Percentiles rank a stretch among this genome's conserved stretches.
These are phyloP conservation scores for Fagopyrum homotropicum DNA, from an alignment of 148 eudicot genomes.

Conservation along the genomic window DNA sequence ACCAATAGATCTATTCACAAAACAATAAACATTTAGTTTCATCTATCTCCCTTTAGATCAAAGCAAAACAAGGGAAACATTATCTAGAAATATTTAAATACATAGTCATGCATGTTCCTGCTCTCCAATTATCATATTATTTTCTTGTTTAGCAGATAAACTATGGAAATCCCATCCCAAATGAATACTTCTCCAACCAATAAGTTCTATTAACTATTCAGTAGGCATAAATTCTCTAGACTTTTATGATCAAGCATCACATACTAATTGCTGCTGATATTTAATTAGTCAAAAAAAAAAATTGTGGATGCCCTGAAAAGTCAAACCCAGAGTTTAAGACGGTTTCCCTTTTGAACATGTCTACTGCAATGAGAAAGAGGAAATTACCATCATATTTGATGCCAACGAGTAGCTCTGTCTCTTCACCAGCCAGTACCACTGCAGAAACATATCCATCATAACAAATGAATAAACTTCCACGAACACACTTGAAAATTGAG, in stretches of 20 bases:
- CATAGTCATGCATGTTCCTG: background rate
- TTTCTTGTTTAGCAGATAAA: background rate
- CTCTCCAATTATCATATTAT: background rate
- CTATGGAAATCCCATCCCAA: background rate
- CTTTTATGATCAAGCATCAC: too few species aligned
- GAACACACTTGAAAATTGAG: background rate
- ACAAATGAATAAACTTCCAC: background rate
- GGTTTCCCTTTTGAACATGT: too few species aligned
- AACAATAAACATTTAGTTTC: background rate
- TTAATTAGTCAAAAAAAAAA: too few species aligned
- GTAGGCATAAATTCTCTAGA: too few species aligned
- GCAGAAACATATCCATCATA: constrained; percentile 24
- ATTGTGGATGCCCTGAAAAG: background rate
- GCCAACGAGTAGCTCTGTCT: constrained; percentile 68
- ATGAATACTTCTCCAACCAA: background rate
- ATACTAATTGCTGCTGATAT: too few species aligned
- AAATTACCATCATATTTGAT: constrained; percentile 71
- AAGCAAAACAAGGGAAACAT: background rate
- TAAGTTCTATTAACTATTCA: background rate
- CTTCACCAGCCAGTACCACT: constrained; percentile 83
- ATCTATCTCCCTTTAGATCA: background rate
- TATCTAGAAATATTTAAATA: background rate
- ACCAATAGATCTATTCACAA: too few species aligned
- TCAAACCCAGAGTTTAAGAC: background rate
- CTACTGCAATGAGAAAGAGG: background rate